Evolutionary conservation across 441 rosid species (phyloP), one percentile per base, ranked within the genome.

Genomic region (Lepidium campestre): DNA sequence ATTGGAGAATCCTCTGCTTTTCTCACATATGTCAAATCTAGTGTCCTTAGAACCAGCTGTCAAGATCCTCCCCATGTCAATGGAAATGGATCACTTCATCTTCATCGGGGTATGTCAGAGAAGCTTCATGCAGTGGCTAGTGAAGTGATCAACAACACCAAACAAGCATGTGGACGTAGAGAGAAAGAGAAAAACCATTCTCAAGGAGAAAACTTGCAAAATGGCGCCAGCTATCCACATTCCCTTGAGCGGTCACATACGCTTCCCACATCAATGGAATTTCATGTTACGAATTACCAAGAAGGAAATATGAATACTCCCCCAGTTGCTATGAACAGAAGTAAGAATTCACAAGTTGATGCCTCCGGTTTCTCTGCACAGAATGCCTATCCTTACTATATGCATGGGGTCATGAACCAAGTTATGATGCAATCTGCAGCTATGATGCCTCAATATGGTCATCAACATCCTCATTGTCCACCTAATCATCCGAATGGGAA

Each of bases 1-100:
- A 80, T 89, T 57, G 99, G 96, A 7, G 93, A 82, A 77, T 93
- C 99, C 3, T 93, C 99, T n/a, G 99, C 99, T 64, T 93, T 93
- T 81, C 89, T 91, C 57, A 87, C 95, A 42, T 93, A 91, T 10
- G 95, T 87, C 40, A 93, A 89, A 74, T 81, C 96, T 34, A 72
- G 69, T 72, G 75, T 81, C 41, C 74, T 63, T 5, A 81, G 78
- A 71, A 80, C 60, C 50, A 78, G 41, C 66, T 27, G 79, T 71
- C 73, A 71, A 47, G 82, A 74, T 50, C 45, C 65, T 77, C 62
- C 76, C 31, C 65, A 23, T 64, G 60, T 52, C 36, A 85, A 81
- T 27, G 86, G 74, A 60, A 73, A 59, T 68, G 76, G 71, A 58
- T 57, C 73, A 57, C 81, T 65, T 57, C 75, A 27, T 75, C 68